phyloP scores from a whole-genome alignment of 805 yeast species.

The Zygosaccharomyces bisporus region DNA sequence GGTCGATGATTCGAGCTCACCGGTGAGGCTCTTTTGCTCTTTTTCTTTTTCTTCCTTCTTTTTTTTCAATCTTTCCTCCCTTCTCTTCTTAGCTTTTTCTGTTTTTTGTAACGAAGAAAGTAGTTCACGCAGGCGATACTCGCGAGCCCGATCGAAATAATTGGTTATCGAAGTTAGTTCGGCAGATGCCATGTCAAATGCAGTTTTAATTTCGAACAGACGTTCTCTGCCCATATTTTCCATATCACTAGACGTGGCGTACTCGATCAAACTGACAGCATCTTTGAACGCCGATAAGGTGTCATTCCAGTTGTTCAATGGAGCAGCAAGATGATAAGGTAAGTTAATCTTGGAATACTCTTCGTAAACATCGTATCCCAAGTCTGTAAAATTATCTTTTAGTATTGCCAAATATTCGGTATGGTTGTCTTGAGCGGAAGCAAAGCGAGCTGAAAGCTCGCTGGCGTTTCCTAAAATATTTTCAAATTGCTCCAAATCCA shows the following conservation, averaged over 20 bases:
- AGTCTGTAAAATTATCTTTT: conserved; percentile 42
- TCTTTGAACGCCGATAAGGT: conserved; percentile 16
- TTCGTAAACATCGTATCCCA: conserved; percentile 49
- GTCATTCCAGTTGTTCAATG: conserved; percentile 14
- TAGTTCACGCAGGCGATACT: conserved; percentile 34
- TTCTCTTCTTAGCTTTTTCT: conserved; percentile 28
- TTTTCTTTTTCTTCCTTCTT: conserved; percentile 14
- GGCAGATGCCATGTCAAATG: conserved; percentile 23
- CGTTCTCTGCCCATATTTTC: conserved; percentile 29
- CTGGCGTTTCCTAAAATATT: conserved; percentile 44
- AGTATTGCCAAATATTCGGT: conserved; percentile 44
- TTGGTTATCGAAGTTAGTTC: conserved; percentile 19
- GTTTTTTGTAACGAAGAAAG: conserved; percentile 25
- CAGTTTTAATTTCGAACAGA: conserved; percentile 31
- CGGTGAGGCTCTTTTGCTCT: conserved; percentile 4
- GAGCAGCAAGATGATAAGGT: conserved; percentile 21
- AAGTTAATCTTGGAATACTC: conserved; percentile 46
- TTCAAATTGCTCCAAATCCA: conserved; percentile 45
- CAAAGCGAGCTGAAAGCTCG: conserved; percentile 40
- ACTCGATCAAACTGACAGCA: conserved; percentile 17
- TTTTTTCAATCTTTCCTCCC: conserved; percentile 22
- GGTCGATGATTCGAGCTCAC: conserved; percentile 1
- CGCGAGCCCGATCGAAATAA: conserved; percentile 22
- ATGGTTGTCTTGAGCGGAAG: conserved; percentile 43
- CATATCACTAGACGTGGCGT: conserved; percentile 26